Evolutionary conservation across 169 alveolate species (phyloP).

Genomic region (Eimeria necatrix): DNA sequence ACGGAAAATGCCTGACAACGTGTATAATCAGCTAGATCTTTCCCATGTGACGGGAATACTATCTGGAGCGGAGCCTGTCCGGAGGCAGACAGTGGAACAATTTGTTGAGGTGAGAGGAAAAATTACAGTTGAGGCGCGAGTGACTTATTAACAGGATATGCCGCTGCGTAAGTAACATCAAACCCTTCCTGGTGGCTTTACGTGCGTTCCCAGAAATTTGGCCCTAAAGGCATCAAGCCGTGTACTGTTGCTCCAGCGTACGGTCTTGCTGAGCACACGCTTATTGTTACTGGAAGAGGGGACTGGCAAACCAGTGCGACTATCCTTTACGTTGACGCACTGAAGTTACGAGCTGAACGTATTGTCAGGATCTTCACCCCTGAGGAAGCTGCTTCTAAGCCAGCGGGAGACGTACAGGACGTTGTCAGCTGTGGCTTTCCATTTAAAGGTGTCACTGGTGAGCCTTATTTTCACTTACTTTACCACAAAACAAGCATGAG

Average conservation of each 20-base stretch:
- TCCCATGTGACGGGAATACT: conserved; percentile 84
- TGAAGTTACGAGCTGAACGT: conserved; percentile 81
- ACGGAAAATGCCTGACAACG: conserved; percentile 84
- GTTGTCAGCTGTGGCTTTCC: conserved; percentile 83
- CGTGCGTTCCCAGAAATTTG: conserved; percentile 80
- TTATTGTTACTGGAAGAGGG: conserved; percentile 85
- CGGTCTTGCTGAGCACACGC: conserved; percentile 88
- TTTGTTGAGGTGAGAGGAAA: conserved; percentile 78
- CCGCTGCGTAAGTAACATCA: too few relatives aligned
- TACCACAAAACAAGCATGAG: too few relatives aligned
- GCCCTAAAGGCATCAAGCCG: conserved; percentile 78
- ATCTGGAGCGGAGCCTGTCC: conserved; percentile 88
- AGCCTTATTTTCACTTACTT: background rate
- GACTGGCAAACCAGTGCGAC: conserved; percentile 62
- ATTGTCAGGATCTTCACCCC: conserved; percentile 72
- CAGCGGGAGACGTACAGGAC: conserved; percentile 70
- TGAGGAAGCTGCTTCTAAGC: conserved; percentile 61
- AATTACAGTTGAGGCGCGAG: background rate
- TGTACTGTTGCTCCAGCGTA: conserved; percentile 83
- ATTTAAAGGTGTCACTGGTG: conserved; percentile 75
- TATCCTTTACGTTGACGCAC: conserved; percentile 80
- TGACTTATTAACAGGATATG: background rate
- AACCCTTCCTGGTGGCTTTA: background rate
- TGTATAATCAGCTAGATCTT: conserved; percentile 81
- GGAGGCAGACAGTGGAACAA: conserved; percentile 83